Evolutionary conservation across 2,329 filamentous ascomycete species (phyloP).

Genomic region (Colletotrichum eremochloae): DNA sequence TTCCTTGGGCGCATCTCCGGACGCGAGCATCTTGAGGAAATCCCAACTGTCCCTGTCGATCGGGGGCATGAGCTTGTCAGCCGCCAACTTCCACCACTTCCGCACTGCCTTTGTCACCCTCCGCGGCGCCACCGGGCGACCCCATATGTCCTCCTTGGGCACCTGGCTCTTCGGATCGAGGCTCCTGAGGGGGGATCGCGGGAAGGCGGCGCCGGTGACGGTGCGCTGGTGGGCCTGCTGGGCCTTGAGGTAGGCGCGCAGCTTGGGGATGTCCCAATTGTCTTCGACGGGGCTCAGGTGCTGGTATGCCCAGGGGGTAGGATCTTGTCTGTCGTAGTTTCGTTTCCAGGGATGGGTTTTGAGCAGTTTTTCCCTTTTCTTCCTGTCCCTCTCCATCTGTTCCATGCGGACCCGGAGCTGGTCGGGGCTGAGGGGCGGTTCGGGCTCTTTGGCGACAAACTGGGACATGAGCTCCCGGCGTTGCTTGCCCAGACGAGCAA

Average conservation of each 20-base stretch:
- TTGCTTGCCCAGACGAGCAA: conserved; percentile 66
- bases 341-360: conserved; percentile 15
- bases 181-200: conserved; percentile 42
- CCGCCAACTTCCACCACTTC: conserved; percentile 61
- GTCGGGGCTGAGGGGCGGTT: conserved; percentile 56
- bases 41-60: conserved; percentile 69
- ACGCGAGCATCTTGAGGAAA: conserved; percentile 60
- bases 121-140: conserved; percentile 56
- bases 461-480: conserved; percentile 62
- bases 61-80: conserved; percentile 67
- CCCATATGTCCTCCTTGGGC: conserved; percentile 64
- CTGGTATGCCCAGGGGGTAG: conserved; percentile 48
- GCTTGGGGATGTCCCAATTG: conserved; percentile 63
- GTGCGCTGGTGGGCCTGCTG: conserved; percentile 54
- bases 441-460: conserved; percentile 50
- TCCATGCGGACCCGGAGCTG: conserved; percentile 53
- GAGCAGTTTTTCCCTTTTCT: conserved; percentile 28
- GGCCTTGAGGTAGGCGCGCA: conserved; percentile 57
- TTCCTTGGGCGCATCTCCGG: conserved; percentile 54
- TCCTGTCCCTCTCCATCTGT: conserved; percentile 1
- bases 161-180: conserved; percentile 54
- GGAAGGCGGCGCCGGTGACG: conserved; percentile 47
- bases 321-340: conserved; percentile 18
- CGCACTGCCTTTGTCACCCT: conserved; percentile 58
- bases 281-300: conserved; percentile 54